These are phyloP conservation scores for Hypoxylon perforatum DNA, from an alignment of 495 filamentous ascomycete genomes.

Conservation along the genomic window DNA sequence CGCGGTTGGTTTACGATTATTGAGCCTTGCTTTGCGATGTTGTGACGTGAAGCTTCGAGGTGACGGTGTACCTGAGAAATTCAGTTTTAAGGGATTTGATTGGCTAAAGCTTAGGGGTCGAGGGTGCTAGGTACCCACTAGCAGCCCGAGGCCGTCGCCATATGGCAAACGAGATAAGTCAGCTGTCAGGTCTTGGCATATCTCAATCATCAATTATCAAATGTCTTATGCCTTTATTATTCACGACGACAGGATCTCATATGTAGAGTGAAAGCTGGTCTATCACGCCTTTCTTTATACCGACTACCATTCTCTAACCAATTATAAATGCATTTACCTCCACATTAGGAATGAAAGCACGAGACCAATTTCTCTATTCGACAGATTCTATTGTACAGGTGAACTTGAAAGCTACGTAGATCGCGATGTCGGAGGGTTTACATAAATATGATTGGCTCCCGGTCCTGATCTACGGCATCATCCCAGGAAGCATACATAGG, in stretches of 20 bases:
- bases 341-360: background rate
- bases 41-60: background rate
- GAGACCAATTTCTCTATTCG: background rate
- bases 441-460: background rate
- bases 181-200: background rate
- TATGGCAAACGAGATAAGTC: background rate
- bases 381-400: background rate
- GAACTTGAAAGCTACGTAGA: background rate
- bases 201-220: background rate
- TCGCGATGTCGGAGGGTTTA: conserved; percentile 1
- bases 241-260: too few species aligned
- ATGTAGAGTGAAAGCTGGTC: background rate
- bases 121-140: background rate
- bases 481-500: background rate
- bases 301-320: background rate
- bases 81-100: background rate
- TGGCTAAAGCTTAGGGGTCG: background rate
- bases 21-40: background rate
- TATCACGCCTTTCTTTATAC: background rate
- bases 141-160: background rate
- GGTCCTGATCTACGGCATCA: background rate
- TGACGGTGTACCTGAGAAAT: background rate
- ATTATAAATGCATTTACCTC: background rate
- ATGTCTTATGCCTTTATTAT: too few species aligned
- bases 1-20: background rate